Evolutionary conservation across 1,284 basidiomycete genomes (phyloP).

Genomic region (Clitocybe nebularis): DNA sequence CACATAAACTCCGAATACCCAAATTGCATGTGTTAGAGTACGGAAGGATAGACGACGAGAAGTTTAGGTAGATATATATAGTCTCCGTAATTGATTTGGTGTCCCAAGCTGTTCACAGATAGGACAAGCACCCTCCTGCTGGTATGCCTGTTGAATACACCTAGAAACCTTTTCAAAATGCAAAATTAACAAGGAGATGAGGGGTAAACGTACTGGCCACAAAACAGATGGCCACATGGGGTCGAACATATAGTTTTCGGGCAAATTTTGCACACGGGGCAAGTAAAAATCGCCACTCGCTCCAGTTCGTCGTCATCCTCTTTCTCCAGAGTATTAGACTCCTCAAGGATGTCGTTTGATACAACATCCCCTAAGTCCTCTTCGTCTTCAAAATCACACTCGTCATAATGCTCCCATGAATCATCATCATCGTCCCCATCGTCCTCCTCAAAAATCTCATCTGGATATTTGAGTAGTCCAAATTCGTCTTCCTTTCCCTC

Average conservation of each 20-base stretch:
- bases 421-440: constrained; percentile 8
- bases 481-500: constrained; percentile 5
- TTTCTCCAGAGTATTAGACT: constrained; percentile 1
- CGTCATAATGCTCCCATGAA: constrained; percentile 13
- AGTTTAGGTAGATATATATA: constrained; percentile 13
- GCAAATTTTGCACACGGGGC: constrained; percentile 11
- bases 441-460: constrained; percentile 1
- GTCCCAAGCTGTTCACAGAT: constrained; percentile 13
- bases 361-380: constrained; percentile 10
- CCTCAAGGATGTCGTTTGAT: constrained; percentile 3
- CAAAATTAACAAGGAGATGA: neutral
- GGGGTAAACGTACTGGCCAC: constrained; percentile 7
- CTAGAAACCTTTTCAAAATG: neutral
- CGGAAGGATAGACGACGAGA: no score
- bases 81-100: constrained; percentile 10
- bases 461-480: constrained; percentile 1
- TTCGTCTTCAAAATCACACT: constrained; percentile 16
- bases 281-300: constrained; percentile 3
- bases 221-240: constrained; percentile 15
- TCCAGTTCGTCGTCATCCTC: constrained; percentile 7
- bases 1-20: no score
- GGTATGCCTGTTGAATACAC: constrained; percentile 9
- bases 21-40: no score
- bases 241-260: constrained; percentile 12
- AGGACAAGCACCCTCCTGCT: constrained; percentile 13